Evolutionary conservation across 192 early-diverging fungal genomes (phyloP).

Genomic region (Backusella psychrophila): DNA sequence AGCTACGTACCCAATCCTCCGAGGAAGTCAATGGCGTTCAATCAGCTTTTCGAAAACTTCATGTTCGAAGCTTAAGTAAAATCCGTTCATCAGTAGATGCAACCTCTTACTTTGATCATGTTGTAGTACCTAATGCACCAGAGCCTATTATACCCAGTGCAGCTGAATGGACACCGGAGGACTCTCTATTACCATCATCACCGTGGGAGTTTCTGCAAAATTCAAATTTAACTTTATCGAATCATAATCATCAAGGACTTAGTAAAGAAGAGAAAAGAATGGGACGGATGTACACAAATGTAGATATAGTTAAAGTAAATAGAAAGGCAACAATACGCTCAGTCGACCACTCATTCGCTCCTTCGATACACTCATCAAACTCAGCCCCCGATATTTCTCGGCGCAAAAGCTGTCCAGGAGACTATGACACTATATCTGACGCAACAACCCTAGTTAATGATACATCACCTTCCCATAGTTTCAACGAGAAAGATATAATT

Average conservation of each 20-base stretch:
- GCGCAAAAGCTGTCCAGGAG: not conserved
- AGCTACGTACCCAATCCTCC: not conserved
- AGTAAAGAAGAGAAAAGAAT: not conserved
- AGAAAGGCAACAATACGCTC: not conserved
- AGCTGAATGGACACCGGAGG: not conserved
- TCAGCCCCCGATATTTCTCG: not conserved
- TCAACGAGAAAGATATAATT: not conserved
- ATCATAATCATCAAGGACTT: not conserved
- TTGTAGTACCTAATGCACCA: not conserved
- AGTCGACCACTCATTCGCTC: not conserved
- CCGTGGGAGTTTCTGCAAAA: not conserved
- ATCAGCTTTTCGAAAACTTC: not conserved
- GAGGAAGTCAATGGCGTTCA: not conserved
- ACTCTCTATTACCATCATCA: not conserved
- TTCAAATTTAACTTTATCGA: not conserved
- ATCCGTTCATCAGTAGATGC: not conserved
- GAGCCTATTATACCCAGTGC: not conserved
- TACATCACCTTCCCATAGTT: not conserved
- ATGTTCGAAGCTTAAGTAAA: not conserved
- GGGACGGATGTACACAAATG: not conserved
- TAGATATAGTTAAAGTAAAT: not conserved
- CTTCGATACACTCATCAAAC: not conserved
- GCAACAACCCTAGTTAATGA: not conserved
- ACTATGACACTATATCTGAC: not conserved
- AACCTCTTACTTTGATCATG: not conserved